These are phyloP conservation scores for Yarrowia hollandica DNA, from an alignment of 805 yeast species.

Conservation along the genomic window DNA sequence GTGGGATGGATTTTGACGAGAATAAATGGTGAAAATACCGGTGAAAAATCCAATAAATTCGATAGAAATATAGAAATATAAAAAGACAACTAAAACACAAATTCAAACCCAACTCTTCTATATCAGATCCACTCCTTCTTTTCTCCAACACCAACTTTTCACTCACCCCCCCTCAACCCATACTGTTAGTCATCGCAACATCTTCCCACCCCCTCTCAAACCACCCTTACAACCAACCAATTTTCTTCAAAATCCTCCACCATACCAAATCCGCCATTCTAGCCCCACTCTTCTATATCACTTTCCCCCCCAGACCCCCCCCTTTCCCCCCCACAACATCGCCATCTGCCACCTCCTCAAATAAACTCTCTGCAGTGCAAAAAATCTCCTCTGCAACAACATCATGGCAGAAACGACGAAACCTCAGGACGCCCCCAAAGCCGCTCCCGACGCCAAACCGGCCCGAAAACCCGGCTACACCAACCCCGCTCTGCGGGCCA, in stretches of 20 bases:
- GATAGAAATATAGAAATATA: too few species aligned
- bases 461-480: constrained; percentile 29
- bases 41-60: too few species aligned
- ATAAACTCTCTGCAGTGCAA: neutral
- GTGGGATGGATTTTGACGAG: too few species aligned
- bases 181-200: too few species aligned
- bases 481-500: constrained; percentile 44
- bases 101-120: too few species aligned
- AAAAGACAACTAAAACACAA: too few species aligned
- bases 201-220: neutral
- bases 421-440: neutral
- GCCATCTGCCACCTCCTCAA: neutral
- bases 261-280: neutral
- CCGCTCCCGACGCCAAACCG: neutral
- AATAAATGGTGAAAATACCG: too few species aligned
- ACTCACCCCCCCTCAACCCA: too few species aligned
- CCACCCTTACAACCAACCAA: too few species aligned
- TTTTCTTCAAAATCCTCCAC: neutral
- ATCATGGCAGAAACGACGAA: neutral
- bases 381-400: neutral
- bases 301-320: neutral
- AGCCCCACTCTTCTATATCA: neutral
- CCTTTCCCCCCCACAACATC: neutral
- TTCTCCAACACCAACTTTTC: too few species aligned
- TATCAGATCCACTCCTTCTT: too few species aligned